phyloP scores from a whole-genome alignment of 495 filamentous ascomycete species.

The Evansstolkia leycettana region DNA sequence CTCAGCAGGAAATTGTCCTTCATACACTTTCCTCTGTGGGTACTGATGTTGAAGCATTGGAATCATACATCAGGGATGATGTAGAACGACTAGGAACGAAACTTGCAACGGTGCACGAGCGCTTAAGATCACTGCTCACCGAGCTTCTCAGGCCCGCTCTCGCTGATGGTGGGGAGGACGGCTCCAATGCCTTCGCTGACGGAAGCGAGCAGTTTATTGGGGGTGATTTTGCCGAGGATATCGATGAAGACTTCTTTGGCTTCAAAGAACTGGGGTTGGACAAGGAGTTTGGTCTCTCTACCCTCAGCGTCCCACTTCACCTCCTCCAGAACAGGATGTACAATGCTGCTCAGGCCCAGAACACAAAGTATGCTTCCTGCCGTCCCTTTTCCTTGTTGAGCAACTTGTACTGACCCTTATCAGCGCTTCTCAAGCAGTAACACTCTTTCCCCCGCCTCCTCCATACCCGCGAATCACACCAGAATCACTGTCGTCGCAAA shows the following conservation, averaged over 20 bases:
- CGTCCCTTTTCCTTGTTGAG: not conserved
- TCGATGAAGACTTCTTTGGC: constrained; percentile 97
- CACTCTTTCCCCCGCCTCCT: constrained; percentile 44
- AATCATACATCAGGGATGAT: constrained; percentile 87
- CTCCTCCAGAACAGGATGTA: constrained; percentile 84
- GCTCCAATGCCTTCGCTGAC: constrained; percentile 83
- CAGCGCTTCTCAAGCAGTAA: constrained; percentile 34
- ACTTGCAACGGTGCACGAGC: constrained; percentile 73
- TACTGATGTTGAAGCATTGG: constrained; percentile 65
- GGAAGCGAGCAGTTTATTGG: constrained; percentile 95
- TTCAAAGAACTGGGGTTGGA: constrained; percentile 93
- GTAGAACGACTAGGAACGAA: constrained; percentile 81
- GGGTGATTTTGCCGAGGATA: constrained; percentile 93
- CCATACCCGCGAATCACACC: constrained; percentile 68
- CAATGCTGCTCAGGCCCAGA: constrained; percentile 65
- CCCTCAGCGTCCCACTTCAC: constrained; percentile 85
- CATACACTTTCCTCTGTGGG: constrained; percentile 77
- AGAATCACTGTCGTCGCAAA: constrained; percentile 63
- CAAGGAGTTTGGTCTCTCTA: constrained; percentile 72
- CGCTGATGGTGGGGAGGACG: constrained; percentile 66
- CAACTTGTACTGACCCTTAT: constrained; percentile 5
- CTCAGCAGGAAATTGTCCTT: constrained; percentile 69
- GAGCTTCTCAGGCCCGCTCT: constrained; percentile 88
- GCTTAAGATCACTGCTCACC: constrained; percentile 78
- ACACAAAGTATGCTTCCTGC: constrained; percentile 40